Conservation (phyloP, 1,284 basidiomycete species). For the Schizophyllum amplum region DNA sequence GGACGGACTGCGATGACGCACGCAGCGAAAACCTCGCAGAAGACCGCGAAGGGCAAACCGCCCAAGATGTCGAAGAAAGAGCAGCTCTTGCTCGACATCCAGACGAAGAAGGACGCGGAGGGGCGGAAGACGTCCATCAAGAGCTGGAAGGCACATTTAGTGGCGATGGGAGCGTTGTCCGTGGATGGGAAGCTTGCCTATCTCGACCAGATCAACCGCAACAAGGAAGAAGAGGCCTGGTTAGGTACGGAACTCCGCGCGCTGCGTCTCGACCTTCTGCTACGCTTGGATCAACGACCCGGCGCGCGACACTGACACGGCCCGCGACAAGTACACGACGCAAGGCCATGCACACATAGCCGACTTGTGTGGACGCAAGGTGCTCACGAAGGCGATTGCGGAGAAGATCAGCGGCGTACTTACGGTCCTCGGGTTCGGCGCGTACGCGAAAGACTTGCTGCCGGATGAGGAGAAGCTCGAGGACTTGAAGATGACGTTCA, state of each 20-base stretch:
- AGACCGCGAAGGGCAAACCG: slow-evolving; percentile 22
- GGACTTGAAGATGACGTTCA: slow-evolving; percentile 40
- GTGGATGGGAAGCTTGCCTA: slow-evolving; percentile 22
- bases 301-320: slow-evolving; percentile 23
- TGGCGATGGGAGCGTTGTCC: slow-evolving; percentile 22
- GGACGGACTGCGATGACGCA: not conserved
- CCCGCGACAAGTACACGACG: slow-evolving; percentile 38
- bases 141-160: slow-evolving; percentile 45
- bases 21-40: not conserved
- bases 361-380: slow-evolving; percentile 30
- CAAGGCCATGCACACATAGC: slow-evolving; percentile 38
- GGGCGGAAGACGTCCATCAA: slow-evolving; percentile 27
- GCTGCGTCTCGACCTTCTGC: slow-evolving; percentile 43
- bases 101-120: slow-evolving; percentile 33
- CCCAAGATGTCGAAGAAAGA: slow-evolving; percentile 25
- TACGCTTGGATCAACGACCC: slow-evolving; percentile 41
- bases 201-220: slow-evolving; percentile 31
- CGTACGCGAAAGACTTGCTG: slow-evolving; percentile 12
- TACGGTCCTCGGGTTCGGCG: slow-evolving; percentile 6
- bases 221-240: slow-evolving; percentile 32
- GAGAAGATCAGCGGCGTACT: slow-evolving; percentile 33
- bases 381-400: slow-evolving; percentile 29
- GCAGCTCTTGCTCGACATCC: slow-evolving; percentile 36
- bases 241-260: slow-evolving; percentile 43
- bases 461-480: slow-evolving; percentile 39